Conservation (phyloP, 352 stramenopile species). For the Globisporangium apiculatum region DNA sequence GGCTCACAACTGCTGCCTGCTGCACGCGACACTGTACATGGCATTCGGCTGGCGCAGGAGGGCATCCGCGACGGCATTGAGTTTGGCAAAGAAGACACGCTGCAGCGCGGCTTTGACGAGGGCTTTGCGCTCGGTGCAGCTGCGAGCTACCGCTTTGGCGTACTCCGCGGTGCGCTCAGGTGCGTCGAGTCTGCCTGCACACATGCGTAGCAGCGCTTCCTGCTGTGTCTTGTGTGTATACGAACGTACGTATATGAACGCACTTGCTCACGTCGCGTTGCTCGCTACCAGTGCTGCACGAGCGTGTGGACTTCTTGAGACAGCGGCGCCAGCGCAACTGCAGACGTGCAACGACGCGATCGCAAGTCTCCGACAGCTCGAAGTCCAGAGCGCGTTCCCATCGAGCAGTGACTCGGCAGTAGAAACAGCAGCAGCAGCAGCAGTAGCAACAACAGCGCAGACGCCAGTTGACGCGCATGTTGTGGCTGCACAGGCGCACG, state of each 20-base stretch:
- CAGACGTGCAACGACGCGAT: background rate
- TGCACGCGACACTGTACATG: no score
- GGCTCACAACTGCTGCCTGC: no score
- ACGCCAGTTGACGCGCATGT: background rate
- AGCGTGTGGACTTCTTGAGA: conserved; percentile 2
- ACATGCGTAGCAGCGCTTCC: background rate
- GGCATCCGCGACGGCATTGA: conserved; percentile 68
- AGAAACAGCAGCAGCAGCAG: background rate
- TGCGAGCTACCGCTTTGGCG: conserved; percentile 32
- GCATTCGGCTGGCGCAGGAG: conserved; percentile 16
- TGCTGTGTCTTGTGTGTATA: no score
- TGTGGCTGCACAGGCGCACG: background rate
- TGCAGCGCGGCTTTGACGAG: conserved; percentile 65
- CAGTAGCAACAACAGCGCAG: background rate
- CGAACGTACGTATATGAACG: no score
- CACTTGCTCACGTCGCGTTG: no score
- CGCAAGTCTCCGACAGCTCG: conserved; percentile 3
- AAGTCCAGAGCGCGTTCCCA: conserved; percentile 4
- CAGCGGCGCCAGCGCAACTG: background rate
- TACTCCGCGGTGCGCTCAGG: conserved; percentile 45
- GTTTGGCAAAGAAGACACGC: conserved; percentile 55
- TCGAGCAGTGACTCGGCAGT: background rate
- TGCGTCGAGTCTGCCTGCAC: conserved; percentile 4
- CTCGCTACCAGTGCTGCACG: conserved; percentile 2
- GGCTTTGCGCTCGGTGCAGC: conserved; percentile 35